These are phyloP conservation scores for Phytophthora sp. DNA, from an alignment of 352 stramenopile genomes.

Conservation along the genomic window DNA sequence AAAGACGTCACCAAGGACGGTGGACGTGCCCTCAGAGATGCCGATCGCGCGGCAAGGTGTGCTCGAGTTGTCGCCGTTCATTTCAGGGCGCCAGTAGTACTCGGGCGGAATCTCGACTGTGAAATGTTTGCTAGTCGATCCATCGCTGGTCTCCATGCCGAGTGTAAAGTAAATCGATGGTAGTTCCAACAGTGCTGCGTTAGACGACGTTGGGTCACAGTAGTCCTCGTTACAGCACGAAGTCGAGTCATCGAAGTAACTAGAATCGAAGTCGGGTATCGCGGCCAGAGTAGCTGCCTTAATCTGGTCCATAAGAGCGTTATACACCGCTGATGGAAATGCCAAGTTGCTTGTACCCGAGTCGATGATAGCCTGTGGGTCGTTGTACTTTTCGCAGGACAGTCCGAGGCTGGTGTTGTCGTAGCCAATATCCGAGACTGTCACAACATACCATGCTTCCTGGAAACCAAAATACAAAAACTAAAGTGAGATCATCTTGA, in stretches of 20 bases:
- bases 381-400: conserved; percentile 73
- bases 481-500: not conserved
- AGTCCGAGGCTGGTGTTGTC: conserved; percentile 62
- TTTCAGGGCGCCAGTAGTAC: conserved; percentile 86
- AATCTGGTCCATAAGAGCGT: conserved; percentile 75
- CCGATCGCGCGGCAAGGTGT: conserved; percentile 72
- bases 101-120: conserved; percentile 82
- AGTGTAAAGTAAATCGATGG: conserved; percentile 84
- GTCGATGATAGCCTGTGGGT: conserved; percentile 81
- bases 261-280: conserved; percentile 67
- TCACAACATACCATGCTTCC: conserved; percentile 86
- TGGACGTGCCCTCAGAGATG: conserved; percentile 74
- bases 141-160: conserved; percentile 55
- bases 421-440: conserved; percentile 76
- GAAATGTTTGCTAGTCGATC: conserved; percentile 68
- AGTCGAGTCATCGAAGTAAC: conserved; percentile 72
- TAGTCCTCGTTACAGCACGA: conserved; percentile 76
- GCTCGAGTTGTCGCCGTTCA: conserved; percentile 65
- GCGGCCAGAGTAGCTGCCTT: conserved; percentile 55
- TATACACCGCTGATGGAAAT: conserved; percentile 79
- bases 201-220: conserved; percentile 66
- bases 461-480: conserved; percentile 24
- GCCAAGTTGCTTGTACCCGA: conserved; percentile 85
- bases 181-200: conserved; percentile 57
- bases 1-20: conserved; percentile 84